Evolutionary conservation across 2,329 filamentous ascomycete species (phyloP), one percentile per base, ranked within the genome.

Genomic region (Fusarium pininemorale): DNA sequence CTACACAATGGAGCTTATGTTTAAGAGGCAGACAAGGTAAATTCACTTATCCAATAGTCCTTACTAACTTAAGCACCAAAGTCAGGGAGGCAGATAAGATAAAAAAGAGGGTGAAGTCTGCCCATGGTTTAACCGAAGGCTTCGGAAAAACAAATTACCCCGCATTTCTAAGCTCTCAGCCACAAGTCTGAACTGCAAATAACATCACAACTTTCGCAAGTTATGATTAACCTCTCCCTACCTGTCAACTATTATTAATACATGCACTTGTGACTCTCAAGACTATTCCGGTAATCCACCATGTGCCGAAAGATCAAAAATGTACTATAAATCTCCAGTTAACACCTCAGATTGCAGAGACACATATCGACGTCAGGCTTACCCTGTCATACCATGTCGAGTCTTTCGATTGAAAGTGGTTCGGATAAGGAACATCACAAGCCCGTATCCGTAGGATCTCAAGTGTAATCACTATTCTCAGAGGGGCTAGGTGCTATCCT

Each of bases 401-500:
- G 12, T 2, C 0, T 47, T 22, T 28, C 4, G 8, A 47, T 11
- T 15, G 1, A 7, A 15, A 3, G 8, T 4, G 44, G 18, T 7
- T 28, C 18, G 44, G 44, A 28, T 15, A 28, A 47, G 26, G 26
- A 22, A 11, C 18, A 47, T 15, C 3, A 15, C 26, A 28, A 7
- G 18, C 15, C 44, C 26, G 24, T 15, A 22, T 28, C 44, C 18
- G 26, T 7, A 7, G 24, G 24, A 5, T 11, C 2, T 1, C 3
- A 7, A 5, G 26, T 28, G 8, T 1, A 15, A 1, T 22, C 18
- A 7, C 18, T 15, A 0, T 0, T 28, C 5, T 15, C 1, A 5
- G 7, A 3, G 0, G 8, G 44, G 24, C 24, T 47, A 7, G 8
- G 44, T 11, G 18, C 44, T 22, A 15, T 15, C 0, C 26, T 28